Evolutionary conservation across 768 basidiomycete species (phyloP).

Genomic region (Boletus coccyginus): DNA sequence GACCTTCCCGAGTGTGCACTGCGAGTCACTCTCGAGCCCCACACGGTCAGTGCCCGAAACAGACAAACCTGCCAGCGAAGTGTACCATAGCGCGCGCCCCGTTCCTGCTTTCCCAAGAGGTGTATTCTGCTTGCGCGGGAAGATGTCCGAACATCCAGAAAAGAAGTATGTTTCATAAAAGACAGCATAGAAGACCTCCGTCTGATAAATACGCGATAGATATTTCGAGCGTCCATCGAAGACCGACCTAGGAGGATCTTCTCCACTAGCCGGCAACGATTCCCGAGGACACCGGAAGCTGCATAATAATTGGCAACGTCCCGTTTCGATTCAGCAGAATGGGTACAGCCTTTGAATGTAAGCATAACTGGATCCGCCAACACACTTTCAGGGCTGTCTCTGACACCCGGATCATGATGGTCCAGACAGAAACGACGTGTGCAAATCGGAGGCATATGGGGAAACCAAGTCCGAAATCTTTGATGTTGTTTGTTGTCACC

Average conservation of each 20-base stretch:
- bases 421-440: background rate
- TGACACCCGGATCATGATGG: slow-evolving; percentile 13
- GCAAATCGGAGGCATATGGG: background rate
- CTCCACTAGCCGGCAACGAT: slow-evolving; percentile 5
- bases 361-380: slow-evolving; percentile 13
- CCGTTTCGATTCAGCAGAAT: background rate
- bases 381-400: slow-evolving; percentile 11
- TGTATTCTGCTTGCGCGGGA: background rate
- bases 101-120: background rate
- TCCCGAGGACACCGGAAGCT: slow-evolving; percentile 20
- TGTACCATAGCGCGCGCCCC: background rate
- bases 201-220: slow-evolving; percentile 18
- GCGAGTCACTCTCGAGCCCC: background rate
- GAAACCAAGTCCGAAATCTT: background rate
- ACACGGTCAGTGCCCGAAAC: slow-evolving; percentile 4
- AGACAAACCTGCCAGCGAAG: background rate
- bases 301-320: background rate
- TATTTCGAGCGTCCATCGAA: slow-evolving; percentile 19
- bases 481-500: background rate
- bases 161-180: slow-evolving; percentile 9
- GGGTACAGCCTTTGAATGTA: slow-evolving; percentile 11
- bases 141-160: background rate
- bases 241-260: slow-evolving; percentile 18
- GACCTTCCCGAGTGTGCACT: background rate
- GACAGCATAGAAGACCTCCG: slow-evolving; percentile 13